Percentiles rank a stretch among this genome's conserved stretches.
phyloP scores from a whole-genome alignment of 352 stramenopile genomes.

The Globisporangium canariense region DNA sequence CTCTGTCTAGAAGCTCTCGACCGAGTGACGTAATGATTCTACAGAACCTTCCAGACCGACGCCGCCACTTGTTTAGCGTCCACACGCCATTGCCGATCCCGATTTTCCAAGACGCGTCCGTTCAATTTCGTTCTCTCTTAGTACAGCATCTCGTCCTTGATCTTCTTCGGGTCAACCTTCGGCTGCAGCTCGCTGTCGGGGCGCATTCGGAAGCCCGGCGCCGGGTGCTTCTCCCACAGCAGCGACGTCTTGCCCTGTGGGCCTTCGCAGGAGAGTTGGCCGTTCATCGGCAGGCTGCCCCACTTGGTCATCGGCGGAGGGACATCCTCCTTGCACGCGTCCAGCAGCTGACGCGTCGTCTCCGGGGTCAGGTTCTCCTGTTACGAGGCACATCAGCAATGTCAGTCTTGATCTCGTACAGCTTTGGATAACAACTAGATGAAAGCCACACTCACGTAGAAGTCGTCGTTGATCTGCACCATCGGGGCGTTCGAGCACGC shows the following conservation, averaged over 20 bases:
- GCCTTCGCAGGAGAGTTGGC: conserved; percentile 98
- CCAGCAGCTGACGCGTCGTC: conserved; percentile 96
- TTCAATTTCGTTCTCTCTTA: conserved; percentile 27
- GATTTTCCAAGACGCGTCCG: background rate
- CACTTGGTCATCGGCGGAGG: conserved; percentile 96
- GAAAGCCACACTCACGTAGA: conserved; percentile 53
- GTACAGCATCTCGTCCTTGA: conserved; percentile 90
- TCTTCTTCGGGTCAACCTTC: conserved; percentile 92
- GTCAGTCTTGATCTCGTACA: background rate
- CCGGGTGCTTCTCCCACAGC: conserved; percentile 78
- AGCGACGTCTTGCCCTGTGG: conserved; percentile 95
- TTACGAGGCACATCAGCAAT: conserved; percentile 13
- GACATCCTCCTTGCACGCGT: conserved; percentile 94
- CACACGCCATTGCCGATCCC: background rate
- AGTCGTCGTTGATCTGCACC: conserved; percentile 99
- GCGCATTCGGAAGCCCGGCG: conserved; percentile 89
- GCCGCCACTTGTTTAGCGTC: background rate
- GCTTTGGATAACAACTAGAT: background rate
- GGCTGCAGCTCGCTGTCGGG: conserved; percentile 89
- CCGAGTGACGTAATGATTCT: conserved; percentile 4
- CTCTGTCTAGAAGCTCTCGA: background rate
- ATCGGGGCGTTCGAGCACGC: conserved; percentile 99
- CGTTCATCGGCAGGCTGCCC: conserved; percentile 99
- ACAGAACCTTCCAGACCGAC: background rate
- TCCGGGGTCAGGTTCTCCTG: conserved; percentile 98